Evolutionary conservation across 768 basidiomycete genomes (phyloP), one percentile per base, ranked within the genome.

Genomic region (Lactarius quietus): DNA sequence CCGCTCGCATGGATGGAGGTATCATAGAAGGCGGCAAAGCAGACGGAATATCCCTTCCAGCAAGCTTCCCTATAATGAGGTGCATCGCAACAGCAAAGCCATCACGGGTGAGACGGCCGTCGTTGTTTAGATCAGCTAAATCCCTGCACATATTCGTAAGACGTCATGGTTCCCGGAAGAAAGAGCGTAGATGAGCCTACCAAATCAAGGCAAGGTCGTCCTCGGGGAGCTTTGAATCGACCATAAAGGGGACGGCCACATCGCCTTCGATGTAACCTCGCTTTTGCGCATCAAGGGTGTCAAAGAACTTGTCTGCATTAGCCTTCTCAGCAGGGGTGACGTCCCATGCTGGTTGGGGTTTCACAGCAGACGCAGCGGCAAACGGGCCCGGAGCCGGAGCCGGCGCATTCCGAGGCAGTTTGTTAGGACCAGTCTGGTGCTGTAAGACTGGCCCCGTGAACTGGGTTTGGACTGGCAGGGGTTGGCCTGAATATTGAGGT

Each of bases 11-110:
- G 1, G 89, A 86, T 2, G 95, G 95, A 8, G 97, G 97, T 7
- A 97, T 74, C 54, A 98, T 80, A 38, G 86, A 83, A 41, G 75
- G 76, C 5, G 94, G 93, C 33, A 99, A 79, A n/a, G 76, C 73
- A 0, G 80, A 71, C 0, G 93, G 93, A 53, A 97, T 76, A 3
- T 90, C 88, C 67, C 85, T 86, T 20, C 96, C 95, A 8, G 84
- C 81, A 10, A 97, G 77, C 75, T 89, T 93, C 72, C 83, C 84
- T 76, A 92, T 91, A 71, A 99, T 98, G 39, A 99, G 83, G 76
- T 96, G 85, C 86, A 95, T 86, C 4, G 95, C 97, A 53, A 98
- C 89, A 9, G 97, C 96, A 75, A 99, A 98, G 17, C 94, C 93
- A 57, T 98, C 95, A 59, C 87, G 83, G 3, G 88, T 94, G 56